Evolutionary conservation across 352 stramenopile species (phyloP).

Genomic region (Pythium guiyangense): DNA sequence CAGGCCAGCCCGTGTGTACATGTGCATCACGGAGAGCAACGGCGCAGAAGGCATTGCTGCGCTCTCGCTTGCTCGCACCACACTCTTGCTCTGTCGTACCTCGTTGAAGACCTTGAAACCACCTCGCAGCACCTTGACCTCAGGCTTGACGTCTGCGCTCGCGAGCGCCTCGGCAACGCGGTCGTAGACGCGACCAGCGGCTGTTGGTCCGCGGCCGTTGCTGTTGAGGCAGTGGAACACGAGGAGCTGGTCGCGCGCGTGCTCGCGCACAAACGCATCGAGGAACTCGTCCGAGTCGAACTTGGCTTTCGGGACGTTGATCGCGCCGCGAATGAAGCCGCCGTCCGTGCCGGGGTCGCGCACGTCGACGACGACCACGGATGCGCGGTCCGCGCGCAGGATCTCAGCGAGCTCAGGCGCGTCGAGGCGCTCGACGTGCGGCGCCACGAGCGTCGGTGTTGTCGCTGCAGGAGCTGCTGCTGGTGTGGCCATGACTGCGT

Average conservation of each 20-base stretch:
- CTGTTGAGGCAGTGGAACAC: constrained; percentile 41
- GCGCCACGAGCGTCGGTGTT: constrained; percentile 15
- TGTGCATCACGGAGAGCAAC: no score
- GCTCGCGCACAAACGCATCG: constrained; percentile 22
- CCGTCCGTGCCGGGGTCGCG: constrained; percentile 22
- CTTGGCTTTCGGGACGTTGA: constrained; percentile 27
- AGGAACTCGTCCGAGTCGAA: constrained; percentile 30
- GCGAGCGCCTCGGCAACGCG: constrained; percentile 15
- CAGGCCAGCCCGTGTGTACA: no score
- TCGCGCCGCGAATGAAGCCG: constrained; percentile 29
- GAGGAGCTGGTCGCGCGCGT: constrained; percentile 19
- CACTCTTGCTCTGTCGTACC: constrained; percentile 6
- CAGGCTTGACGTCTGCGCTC: constrained; percentile 14
- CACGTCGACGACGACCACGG: constrained; percentile 24
- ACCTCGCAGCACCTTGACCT: constrained; percentile 23
- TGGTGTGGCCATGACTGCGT: constrained; percentile 4
- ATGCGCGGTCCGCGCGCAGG: constrained; percentile 3
- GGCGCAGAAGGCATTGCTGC: no score
- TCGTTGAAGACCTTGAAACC: constrained; percentile 29
- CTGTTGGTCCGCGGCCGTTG: constrained; percentile 18
- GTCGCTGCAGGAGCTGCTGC: background rate
- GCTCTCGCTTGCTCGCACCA: no score
- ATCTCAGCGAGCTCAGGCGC: constrained; percentile 19
- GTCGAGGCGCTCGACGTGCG: constrained; percentile 17
- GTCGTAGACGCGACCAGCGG: constrained; percentile 20